Percentiles rank a stretch among this genome's conserved stretches.
Conservation (phyloP, 2,329 filamentous ascomycete species). For the Plectosphaerella sp. region DNA sequence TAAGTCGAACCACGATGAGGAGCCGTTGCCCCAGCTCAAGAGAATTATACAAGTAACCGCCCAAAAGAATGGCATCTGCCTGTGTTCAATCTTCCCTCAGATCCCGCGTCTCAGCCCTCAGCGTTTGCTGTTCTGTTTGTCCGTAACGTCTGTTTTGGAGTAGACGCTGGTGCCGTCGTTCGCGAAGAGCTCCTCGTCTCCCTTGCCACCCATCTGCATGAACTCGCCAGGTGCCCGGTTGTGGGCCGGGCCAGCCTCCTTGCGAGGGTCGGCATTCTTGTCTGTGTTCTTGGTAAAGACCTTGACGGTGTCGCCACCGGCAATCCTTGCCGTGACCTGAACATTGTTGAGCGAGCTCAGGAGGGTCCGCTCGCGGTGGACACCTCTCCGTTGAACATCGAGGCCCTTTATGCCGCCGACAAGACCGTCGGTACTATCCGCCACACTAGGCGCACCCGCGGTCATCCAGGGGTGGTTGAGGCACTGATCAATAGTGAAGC, state of each 20-base stretch:
- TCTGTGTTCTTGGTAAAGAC: conserved; percentile 68
- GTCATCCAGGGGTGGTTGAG: conserved; percentile 88
- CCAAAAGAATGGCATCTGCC: not conserved
- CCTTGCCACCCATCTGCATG: conserved; percentile 78
- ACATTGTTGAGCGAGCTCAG: conserved; percentile 79
- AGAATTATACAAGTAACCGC: too few relatives aligned
- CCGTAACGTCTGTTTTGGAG: conserved; percentile 30
- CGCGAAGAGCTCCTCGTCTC: conserved; percentile 73
- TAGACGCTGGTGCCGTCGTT: conserved; percentile 54
- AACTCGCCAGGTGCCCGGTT: conserved; percentile 71
- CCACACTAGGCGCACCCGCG: conserved; percentile 52
- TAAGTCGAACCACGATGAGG: not conserved
- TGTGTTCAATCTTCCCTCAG: not conserved
- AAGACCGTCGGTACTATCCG: conserved; percentile 88
- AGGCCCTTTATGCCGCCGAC: conserved; percentile 80
- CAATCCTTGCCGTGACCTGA: conserved; percentile 47
- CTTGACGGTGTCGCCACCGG: conserved; percentile 60
- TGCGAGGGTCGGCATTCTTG: conserved; percentile 26
- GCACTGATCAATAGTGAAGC: conserved; percentile 87
- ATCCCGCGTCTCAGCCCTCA: not conserved
- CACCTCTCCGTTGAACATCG: conserved; percentile 78
- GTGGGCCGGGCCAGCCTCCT: conserved; percentile 64
- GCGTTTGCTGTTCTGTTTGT: conserved; percentile 20
- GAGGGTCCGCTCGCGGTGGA: conserved; percentile 78
- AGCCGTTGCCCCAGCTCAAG: not conserved